Evolutionary conservation across 345 rosid species (phyloP), one percentile per base, ranked within the genome.

Genomic region (Aegle marmelos): DNA sequence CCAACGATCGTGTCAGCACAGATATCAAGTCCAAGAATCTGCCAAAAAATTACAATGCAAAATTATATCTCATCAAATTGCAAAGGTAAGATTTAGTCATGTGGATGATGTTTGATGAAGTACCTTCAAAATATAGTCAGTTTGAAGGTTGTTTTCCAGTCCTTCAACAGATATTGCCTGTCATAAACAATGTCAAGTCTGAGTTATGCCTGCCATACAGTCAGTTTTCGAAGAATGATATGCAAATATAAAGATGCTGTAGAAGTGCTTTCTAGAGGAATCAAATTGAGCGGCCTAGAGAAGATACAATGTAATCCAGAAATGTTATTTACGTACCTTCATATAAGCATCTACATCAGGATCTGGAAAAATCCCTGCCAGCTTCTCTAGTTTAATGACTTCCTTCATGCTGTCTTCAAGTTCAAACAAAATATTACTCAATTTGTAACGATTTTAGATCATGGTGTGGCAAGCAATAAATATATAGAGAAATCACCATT

Each of bases 101-200:
- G 50, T 45, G 53, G 30, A 59, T 30, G 31, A 64, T 10, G 3
- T 63, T 17, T 30, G 1, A n/a, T 33, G 31, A 64, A 39, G 6
- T 77, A 82, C 87, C 87, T 85, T 85, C 73, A 85, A 62, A 48
- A 85, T 82, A 79, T 85, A 85, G 68, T 85, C 87, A 61, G 85
- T 85, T 79, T 82, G 87, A 65, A 85, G 85, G 57, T 37, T 79
- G 57, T 75, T 82, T 71, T 82, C 50, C 36, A 65, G 81, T 70
- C 87, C 87, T 73, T 74, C 80, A 11, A 82, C 75, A 2, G 87
- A 82, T 71, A 77, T 78, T 48, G 87, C 85, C 87, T 85, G 83
- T 73, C n/a, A 68, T 6, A 78, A 39, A 30, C 24, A 53, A 45
- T 61, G 30, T 33, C 34, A 37, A 37, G 25, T 61, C 28, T 37